phyloP scores from a whole-genome alignment of 2,329 filamentous ascomycete genomes.

The Aspergillus latus region DNA sequence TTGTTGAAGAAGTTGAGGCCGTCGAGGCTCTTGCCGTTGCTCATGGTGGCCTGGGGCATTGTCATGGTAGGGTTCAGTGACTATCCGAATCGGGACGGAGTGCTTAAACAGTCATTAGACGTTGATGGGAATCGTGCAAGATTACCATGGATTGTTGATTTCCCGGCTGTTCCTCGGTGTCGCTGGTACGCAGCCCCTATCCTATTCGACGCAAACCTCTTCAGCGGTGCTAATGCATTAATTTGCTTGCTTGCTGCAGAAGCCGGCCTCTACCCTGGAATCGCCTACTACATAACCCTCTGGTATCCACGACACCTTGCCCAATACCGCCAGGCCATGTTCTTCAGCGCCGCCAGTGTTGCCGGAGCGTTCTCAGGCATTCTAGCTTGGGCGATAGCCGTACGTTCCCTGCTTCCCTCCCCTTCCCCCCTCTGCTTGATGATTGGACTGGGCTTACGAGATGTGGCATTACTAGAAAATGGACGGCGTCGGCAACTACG shows the following conservation, averaged over 20 bases:
- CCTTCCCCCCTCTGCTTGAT: no score
- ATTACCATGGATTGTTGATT: conserved; percentile 47
- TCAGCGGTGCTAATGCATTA: no score
- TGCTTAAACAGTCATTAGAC: conserved; percentile 29
- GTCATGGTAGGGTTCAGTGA: conserved; percentile 36
- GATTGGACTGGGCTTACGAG: no score
- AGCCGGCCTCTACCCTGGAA: conserved; percentile 45
- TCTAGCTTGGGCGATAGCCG: conserved; percentile 52
- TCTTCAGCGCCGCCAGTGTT: conserved; percentile 50
- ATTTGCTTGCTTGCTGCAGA: conserved; percentile 24
- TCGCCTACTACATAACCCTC: conserved; percentile 47
- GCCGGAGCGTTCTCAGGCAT: conserved; percentile 56
- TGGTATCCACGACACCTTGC: conserved; percentile 49
- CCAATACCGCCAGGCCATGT: conserved; percentile 47
- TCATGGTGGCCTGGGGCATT: conserved; percentile 47
- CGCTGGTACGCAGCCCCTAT: conserved; percentile 9
- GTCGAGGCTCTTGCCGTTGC: conserved; percentile 31
- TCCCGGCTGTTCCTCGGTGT: conserved; percentile 50
- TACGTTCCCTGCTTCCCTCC: conserved; percentile 23
- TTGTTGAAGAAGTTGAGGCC: conserved; percentile 29
- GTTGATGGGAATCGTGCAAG: conserved; percentile 51
- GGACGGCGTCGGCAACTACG: conserved; percentile 49
- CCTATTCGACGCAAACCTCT: no score
- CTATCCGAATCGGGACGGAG: not conserved
- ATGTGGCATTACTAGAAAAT: conserved; percentile 39